Percentiles rank a stretch among this genome's conserved stretches.
Evolutionary conservation across 371 early-diverging fungal genomes (phyloP).

Genomic region (Massospora cicadina): DNA sequence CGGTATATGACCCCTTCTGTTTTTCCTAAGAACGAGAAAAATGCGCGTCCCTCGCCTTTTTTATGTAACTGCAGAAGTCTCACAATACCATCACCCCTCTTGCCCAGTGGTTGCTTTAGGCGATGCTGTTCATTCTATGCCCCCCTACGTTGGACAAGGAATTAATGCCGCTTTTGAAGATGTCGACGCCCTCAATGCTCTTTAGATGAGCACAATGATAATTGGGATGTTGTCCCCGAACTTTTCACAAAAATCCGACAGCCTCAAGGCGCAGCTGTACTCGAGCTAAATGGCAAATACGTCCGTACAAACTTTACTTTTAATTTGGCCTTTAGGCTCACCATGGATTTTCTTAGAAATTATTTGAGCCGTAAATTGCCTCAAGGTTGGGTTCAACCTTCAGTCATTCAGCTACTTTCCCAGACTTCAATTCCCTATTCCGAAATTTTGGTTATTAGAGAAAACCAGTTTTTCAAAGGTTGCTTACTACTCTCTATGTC

Average conservation of each 20-base stretch:
- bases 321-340: background rate
- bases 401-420: conserved; percentile 1
- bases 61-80: conserved; percentile 3
- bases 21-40: background rate
- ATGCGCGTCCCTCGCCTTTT: background rate
- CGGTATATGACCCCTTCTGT: background rate
- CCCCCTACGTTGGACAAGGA: conserved; percentile 8
- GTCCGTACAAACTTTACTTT: background rate
- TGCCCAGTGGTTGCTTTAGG: conserved; percentile 1
- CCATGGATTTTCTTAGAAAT: background rate
- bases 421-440: background rate
- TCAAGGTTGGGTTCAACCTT: conserved; percentile 1
- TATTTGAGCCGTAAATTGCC: background rate
- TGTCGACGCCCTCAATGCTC: background rate
- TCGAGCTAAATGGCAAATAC: background rate
- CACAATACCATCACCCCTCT: conserved; percentile 8
- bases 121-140: conserved; percentile 10
- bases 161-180: conserved; percentile 10
- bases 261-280: conserved; percentile 3
- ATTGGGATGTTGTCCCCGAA: conserved; percentile 1
- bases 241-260: background rate
- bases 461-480: background rate
- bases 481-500: background rate
- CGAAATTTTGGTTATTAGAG: conserved; percentile 1
- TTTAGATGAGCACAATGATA: background rate